Conservation (phyloP, 202 grass and related monocot species). For the Schoenoplectus tabernaemontani region DNA sequence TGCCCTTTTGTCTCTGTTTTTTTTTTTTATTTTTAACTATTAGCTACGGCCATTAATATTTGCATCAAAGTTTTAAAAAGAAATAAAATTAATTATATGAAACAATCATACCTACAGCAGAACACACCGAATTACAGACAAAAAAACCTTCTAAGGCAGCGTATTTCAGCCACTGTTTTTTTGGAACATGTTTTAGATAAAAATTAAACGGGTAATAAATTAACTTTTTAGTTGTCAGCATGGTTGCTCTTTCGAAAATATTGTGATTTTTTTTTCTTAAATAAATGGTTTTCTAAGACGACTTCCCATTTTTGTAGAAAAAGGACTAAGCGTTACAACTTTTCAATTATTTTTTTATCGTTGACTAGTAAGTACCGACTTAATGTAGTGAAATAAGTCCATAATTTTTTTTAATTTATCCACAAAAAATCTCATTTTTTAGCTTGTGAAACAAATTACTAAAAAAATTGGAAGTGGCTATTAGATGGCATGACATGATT, state of each 20-base stretch:
- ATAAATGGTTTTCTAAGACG: background rate
- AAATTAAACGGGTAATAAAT: no score
- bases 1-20: background rate
- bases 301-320: no score
- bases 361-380: background rate
- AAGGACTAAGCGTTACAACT: no score
- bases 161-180: no score
- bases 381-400: background rate
- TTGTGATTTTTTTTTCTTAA: background rate
- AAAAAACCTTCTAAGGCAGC: no score
- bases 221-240: background rate
- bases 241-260: background rate
- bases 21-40: background rate
- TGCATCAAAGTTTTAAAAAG: no score
- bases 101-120: no score
- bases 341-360: background rate
- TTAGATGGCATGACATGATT: background rate
- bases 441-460: background rate
- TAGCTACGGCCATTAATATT: no score
- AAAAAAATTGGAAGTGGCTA: background rate
- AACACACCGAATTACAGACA: no score
- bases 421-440: background rate
- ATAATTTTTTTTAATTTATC: background rate
- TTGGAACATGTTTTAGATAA: no score
- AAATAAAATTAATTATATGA: no score